Evolutionary conservation across 2,329 filamentous ascomycete genomes (phyloP).

Genomic region (Tolypocladium guangdongense): DNA sequence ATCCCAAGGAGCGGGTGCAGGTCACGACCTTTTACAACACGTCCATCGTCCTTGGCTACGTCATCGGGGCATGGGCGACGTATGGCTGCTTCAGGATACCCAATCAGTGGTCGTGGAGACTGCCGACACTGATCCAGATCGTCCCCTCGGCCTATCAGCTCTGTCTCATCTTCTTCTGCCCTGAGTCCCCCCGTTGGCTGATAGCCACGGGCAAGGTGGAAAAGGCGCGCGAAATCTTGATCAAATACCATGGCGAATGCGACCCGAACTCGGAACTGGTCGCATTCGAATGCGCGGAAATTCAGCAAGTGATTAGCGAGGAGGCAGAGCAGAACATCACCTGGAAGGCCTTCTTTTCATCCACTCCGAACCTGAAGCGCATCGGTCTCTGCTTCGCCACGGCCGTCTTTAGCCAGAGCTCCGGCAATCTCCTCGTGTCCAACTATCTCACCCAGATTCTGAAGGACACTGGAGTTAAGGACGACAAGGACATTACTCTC

Average conservation of each 20-base stretch:
- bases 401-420: conserved; percentile 28
- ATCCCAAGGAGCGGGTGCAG: conserved; percentile 27
- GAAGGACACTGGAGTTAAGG: conserved; percentile 25
- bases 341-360: conserved; percentile 30
- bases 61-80: conserved; percentile 25
- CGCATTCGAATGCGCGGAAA: conserved; percentile 36
- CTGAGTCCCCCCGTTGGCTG: conserved; percentile 50
- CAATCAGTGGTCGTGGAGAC: conserved; percentile 35
- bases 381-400: conserved; percentile 28
- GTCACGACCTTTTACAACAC: conserved; percentile 28
- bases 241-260: conserved; percentile 40
- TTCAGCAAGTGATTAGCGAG: conserved; percentile 31
- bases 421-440: conserved; percentile 29
- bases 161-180: conserved; percentile 36
- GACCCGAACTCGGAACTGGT: conserved; percentile 32
- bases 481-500: conserved; percentile 26
- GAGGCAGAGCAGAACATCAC: conserved; percentile 21
- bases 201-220: conserved; percentile 38
- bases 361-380: conserved; percentile 26
- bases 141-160: conserved; percentile 31
- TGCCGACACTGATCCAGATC: conserved; percentile 42
- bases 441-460: conserved; percentile 29
- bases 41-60: conserved; percentile 27
- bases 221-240: conserved; percentile 37
- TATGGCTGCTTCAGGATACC: conserved; percentile 18